Base-by-base conservation (phyloP, 768 basidiomycete species). In the Trametes gibbosa region DNA sequence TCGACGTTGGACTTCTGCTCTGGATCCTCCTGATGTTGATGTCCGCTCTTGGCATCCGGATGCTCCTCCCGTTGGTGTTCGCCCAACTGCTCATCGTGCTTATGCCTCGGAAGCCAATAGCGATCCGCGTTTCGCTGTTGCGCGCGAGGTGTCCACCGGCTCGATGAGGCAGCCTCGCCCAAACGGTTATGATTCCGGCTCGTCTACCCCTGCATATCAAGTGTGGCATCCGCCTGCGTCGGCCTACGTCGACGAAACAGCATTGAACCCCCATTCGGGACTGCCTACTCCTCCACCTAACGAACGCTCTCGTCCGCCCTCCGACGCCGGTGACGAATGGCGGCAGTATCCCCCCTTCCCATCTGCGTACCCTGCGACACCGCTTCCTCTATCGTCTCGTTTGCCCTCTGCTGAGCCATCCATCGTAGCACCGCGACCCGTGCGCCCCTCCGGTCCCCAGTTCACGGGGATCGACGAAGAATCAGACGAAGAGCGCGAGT, bases 261-360 rank as follows among this genome's bases (percentile, higher is more conserved):
- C 75, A 3, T 71, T 75, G n/a, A 65, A 65, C 42, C 65, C 62
- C 24, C 57, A 54, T 16, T 42, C 64, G 32, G 68, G 42, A 12
- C 53, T 55, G 56, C 67, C 62, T 64, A 68, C 32, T 23, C 62
- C 49, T 58, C 67, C 59, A 40, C 58, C 34, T 37, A 55, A 47
- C 48, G 56, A 43, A 39, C 63, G 29, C 29, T 32, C 29, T 5
- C 29, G n/a, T 19, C 25, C 29, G 19, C 58, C 54, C 12, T 24
- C 56, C 6, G 51, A n/a, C 13, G 21, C 45, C 9, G 70, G 66
- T n/a, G 82, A 87, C 40, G 87, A 90, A 63, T 90, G 87, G 87
- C 74, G 86, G 56, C 75, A 81, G 68, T 91, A 90, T 64, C 88
- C 88, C 13, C 76, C 85, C 17, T 86, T 90, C 52, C 89, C 89